Evolutionary conservation across 192 early-diverging fungal genomes (phyloP).

Genomic region (Podila epigama): DNA sequence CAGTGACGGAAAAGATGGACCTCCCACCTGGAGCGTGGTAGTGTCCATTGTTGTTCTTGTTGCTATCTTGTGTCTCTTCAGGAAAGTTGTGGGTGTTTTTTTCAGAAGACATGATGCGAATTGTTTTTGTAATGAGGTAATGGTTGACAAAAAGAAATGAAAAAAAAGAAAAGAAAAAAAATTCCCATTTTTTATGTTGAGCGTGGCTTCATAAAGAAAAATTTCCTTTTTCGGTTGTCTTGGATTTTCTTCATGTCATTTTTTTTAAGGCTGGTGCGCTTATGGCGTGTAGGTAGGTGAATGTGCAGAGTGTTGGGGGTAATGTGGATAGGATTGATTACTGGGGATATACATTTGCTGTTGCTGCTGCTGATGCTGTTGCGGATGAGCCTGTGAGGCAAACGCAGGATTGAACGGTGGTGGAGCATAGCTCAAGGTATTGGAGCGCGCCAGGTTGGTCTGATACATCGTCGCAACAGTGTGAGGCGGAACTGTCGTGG

Average conservation of each 20-base stretch:
- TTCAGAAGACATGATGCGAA: background rate
- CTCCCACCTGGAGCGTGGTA: slow-evolving; percentile 1
- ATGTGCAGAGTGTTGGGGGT: background rate
- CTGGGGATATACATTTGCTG: background rate
- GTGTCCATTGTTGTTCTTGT: background rate
- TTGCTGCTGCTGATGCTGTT: background rate
- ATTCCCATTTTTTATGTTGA: slow-evolving; percentile 1
- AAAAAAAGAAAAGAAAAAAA: background rate
- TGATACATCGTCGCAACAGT: background rate
- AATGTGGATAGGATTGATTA: too few relatives aligned
- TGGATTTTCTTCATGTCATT: background rate
- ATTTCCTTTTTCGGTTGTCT: background rate
- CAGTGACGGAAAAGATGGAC: slow-evolving; percentile 29
- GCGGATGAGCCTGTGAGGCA: background rate
- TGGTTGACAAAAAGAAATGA: background rate
- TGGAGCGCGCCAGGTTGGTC: slow-evolving; percentile 1
- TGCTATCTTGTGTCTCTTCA: background rate
- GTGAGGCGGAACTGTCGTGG: background rate
- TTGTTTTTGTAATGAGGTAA: background rate
- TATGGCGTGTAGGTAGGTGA: background rate
- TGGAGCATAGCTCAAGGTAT: slow-evolving; percentile 3
- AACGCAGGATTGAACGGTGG: background rate
- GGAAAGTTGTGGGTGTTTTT: background rate
- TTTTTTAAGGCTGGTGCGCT: background rate
- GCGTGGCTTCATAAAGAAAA: background rate